Conservation (phyloP, 257 asterid genomes). For the Solanum gandarillasii region DNA sequence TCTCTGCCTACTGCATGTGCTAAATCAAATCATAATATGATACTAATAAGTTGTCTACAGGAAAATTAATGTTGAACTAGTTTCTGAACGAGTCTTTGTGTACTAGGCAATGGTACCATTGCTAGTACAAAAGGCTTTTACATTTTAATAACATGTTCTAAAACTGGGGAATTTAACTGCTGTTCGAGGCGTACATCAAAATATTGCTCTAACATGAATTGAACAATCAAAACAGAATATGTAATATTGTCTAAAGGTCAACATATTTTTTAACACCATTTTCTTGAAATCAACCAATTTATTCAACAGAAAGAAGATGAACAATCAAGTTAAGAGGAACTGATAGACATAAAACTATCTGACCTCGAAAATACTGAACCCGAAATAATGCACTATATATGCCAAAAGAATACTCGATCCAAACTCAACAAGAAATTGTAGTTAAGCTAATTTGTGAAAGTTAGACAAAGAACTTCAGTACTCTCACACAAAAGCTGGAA, state of each 20-base stretch:
- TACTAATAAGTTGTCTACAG: not conserved
- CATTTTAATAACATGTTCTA: not conserved
- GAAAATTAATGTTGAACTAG: not conserved
- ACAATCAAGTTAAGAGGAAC: not conserved
- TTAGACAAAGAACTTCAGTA: not conserved
- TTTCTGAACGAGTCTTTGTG: not conserved
- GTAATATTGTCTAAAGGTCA: not conserved
- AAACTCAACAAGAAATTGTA: not conserved
- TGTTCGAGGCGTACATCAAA: not conserved
- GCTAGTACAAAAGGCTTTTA: not conserved
- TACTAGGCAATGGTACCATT: not conserved
- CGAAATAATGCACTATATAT: not conserved
- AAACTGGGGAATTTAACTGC: not conserved
- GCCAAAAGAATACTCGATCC: not conserved
- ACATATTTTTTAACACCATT: not conserved
- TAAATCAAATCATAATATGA: not conserved
- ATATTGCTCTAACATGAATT: not conserved
- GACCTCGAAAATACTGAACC: not conserved
- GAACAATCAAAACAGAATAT: not conserved
- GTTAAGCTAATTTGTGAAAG: not conserved
- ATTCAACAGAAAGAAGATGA: not conserved
- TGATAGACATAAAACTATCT: not conserved
- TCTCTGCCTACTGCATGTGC: not conserved
- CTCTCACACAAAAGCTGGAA: not conserved
- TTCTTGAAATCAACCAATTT: not conserved